Evolutionary conservation across 192 early-diverging fungal genomes (phyloP), one percentile per base, ranked within the genome.

Genomic region (Backusella parvicylindrica): DNA sequence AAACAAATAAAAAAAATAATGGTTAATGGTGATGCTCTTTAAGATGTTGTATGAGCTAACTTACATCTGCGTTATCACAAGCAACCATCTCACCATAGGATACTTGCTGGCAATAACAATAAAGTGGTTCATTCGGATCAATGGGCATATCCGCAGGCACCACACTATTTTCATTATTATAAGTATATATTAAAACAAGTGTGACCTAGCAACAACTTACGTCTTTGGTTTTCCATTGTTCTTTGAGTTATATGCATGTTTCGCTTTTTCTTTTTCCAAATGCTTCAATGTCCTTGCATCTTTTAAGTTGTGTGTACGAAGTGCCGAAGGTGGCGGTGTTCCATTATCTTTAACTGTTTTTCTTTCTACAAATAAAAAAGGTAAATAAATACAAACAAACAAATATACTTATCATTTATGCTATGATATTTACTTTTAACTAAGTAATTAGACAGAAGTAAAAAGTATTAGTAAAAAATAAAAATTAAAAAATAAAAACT

Each of bases 71-170:
- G 81, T 98, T 95, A 75, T 95, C 93, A 74, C 93, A 94, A 28
- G 93, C 98, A 64, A 99, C 95, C 98, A 99, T 99, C 64, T 98
- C 97, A 15, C 98, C 98, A 75, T 89, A 99, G 7, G 94, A 96
- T 15, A 98, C 94, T 82, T 96, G 95, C 37, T 95, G 86, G 72
- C 98, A 99, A 77, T 95, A 95, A 75, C 98, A 99, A 82, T 99
- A 99, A 21, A 91, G 85, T 1, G 96, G 97, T 83, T 99, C 98
- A 77, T 97, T 96, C 0, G 98, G 97, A 84, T 99, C 97, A 71
- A 98, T 95, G 0, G 95, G 88, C 81, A 95, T 82, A 38, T 92
- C 92, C 32, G 86, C 72, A 13, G 71, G 36, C 13, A 68, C 65
- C 21, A 68, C 37, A 33, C 64, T 76, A 70, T 30, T 41, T 43